phyloP scores from a whole-genome alignment of 805 yeast species.

The Spathaspora passalidarum region DNA sequence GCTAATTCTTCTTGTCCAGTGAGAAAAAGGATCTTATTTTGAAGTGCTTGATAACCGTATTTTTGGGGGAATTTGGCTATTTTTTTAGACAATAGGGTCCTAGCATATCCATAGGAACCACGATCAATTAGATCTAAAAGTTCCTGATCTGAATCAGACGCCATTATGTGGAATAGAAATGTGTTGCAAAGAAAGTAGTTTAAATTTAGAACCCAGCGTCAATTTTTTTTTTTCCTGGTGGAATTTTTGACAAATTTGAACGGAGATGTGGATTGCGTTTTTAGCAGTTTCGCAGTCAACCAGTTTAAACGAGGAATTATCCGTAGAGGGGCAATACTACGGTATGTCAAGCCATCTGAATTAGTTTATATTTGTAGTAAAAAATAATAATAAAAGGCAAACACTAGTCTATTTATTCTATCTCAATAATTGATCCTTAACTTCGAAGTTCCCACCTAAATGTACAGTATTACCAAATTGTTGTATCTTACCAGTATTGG shows the following conservation, averaged over 20 bases:
- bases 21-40: conserved; percentile 30
- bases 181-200: neutral
- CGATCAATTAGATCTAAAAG: conserved; percentile 44
- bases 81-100: conserved; percentile 45
- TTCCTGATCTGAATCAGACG: conserved; percentile 24
- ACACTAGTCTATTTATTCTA: neutral
- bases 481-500: conserved; percentile 43
- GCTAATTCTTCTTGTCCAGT: conserved; percentile 34
- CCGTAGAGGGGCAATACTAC: no score
- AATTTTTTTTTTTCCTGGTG: no score
- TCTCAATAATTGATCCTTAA: conserved; percentile 38
- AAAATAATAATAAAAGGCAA: no score
- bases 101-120: conserved; percentile 55
- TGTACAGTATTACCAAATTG: conserved; percentile 68
- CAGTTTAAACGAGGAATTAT: no score
- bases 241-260: no score
- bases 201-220: no score
- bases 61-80: conserved; percentile 55
- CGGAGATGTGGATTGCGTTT: no score
- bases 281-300: no score
- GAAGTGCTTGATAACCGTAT: conserved; percentile 50
- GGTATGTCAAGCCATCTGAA: no score
- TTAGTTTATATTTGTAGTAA: no score
- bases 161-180: conserved; percentile 3
- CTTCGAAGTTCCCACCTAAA: conserved; percentile 54